Conservation (phyloP, 768 basidiomycete genomes). For the Tulasnella sp. region DNA sequence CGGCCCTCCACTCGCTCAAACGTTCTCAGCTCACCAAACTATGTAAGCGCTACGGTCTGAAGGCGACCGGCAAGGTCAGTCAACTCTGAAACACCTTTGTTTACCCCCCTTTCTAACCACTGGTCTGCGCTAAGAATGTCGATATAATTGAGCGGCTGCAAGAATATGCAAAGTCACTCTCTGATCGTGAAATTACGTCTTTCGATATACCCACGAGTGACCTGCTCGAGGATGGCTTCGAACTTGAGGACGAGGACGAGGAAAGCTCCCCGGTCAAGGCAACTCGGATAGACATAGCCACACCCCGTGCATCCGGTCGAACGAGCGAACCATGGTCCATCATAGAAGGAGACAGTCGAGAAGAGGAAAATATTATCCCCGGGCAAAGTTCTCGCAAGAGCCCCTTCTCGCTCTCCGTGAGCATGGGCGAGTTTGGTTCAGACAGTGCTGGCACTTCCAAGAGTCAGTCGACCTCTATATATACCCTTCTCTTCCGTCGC, state of each 20-base stretch:
- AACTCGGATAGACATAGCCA: constrained; percentile 8
- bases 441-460: constrained; percentile 29
- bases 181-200: constrained; percentile 20
- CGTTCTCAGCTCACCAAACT: constrained; percentile 74
- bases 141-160: constrained; percentile 61
- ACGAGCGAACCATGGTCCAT: constrained; percentile 78
- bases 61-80: constrained; percentile 52
- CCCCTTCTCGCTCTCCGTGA: neutral
- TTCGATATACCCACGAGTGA: constrained; percentile 10
- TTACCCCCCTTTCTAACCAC: neutral
- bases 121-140: constrained; percentile 31
- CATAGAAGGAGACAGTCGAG: constrained; percentile 57
- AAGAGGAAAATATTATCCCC: constrained; percentile 8
- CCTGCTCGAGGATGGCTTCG: constrained; percentile 2
- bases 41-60: constrained; percentile 72
- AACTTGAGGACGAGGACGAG: constrained; percentile 18
- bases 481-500: neutral
- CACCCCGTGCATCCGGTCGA: constrained; percentile 29
- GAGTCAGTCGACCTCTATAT: neutral
- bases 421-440: constrained; percentile 59
- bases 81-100: neutral
- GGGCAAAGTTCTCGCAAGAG: neutral
- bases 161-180: constrained; percentile 52
- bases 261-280: constrained; percentile 23
- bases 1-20: constrained; percentile 70